Conservation (phyloP, 139 green algal species). For the Chlamydomonas schloesseri region DNA sequence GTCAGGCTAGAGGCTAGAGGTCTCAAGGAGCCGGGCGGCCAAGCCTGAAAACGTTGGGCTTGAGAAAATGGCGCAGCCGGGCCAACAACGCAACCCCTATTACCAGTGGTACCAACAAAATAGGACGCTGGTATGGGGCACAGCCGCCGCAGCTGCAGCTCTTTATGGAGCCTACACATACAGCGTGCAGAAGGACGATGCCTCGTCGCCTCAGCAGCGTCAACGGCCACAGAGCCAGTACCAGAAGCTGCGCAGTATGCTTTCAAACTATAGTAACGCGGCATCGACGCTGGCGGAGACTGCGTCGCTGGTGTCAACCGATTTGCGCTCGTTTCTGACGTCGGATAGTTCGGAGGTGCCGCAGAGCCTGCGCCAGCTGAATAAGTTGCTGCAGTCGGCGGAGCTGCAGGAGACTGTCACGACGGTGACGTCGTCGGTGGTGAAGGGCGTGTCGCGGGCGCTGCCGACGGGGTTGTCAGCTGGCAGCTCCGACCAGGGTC, state of each 20-base stretch:
- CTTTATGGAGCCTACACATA: slow-evolving; percentile 13
- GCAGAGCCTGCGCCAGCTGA: slow-evolving; percentile 55
- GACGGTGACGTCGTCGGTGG: slow-evolving; percentile 9
- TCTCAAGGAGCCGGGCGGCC: no score
- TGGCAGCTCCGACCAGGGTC: not conserved
- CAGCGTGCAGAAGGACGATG: not conserved
- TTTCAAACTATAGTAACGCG: slow-evolving; percentile 6
- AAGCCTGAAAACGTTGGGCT: no score
- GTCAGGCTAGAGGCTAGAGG: no score
- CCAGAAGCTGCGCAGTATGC: not conserved
- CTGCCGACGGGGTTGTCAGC: not conserved
- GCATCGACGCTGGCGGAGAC: slow-evolving; percentile 10
- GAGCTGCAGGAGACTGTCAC: slow-evolving; percentile 46
- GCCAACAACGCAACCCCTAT: not conserved
- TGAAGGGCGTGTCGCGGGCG: not conserved
- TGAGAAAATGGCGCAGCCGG: no score
- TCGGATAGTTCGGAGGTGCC: slow-evolving; percentile 47
- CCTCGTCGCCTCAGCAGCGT: no score
- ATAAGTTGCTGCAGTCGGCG: slow-evolving; percentile 45
- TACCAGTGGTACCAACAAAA: slow-evolving; percentile 22
- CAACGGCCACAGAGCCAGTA: not conserved
- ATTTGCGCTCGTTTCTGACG: slow-evolving; percentile 50
- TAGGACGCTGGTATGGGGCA: slow-evolving; percentile 24
- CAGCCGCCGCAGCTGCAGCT: not conserved
- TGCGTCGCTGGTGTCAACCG: slow-evolving; percentile 18